phyloP scores from a whole-genome alignment of 345 rosid genomes.

The Populus euphratica region DNA sequence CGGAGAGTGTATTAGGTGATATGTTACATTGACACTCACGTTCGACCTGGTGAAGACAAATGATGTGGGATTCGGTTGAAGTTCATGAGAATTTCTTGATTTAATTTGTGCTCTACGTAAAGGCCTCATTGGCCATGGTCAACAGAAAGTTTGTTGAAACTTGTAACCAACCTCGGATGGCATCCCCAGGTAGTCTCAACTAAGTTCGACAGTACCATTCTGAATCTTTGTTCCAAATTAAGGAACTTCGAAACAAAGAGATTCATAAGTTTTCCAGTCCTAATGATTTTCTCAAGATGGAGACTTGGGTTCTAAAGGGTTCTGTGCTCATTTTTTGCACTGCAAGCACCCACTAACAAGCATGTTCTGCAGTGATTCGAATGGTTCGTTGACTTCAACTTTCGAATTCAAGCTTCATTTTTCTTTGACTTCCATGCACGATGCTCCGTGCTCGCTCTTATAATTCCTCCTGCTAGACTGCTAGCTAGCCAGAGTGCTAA shows the following conservation, averaged over 20 bases:
- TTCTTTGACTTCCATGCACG: background rate
- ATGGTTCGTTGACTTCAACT: background rate
- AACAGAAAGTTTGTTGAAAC: conserved; percentile 9
- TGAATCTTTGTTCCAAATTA: conserved; percentile 19
- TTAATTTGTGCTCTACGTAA: conserved; percentile 18
- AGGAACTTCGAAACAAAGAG: conserved; percentile 21
- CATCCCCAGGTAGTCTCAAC: background rate
- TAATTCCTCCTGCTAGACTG: background rate
- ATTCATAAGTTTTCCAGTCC: background rate
- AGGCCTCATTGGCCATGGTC: background rate
- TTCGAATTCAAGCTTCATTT: background rate
- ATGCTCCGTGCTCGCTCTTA: background rate
- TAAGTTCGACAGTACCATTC: background rate
- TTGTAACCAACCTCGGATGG: background rate
- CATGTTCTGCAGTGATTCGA: background rate
- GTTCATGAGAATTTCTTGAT: background rate
- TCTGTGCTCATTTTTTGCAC: background rate
- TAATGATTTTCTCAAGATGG: background rate
- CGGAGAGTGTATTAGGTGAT: conserved; percentile 22
- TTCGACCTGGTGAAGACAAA: conserved; percentile 27
- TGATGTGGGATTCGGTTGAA: conserved; percentile 15
- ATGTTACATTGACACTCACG: conserved; percentile 28
- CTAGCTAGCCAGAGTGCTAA: background rate
- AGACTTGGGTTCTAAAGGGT: background rate
- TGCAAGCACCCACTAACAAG: background rate